A percentile compares a stretch with the other conserved stretches of the same genome.
Evolutionary conservation across 2,329 filamentous ascomycete species (phyloP).

Genomic region (Neospermospora avenae): DNA sequence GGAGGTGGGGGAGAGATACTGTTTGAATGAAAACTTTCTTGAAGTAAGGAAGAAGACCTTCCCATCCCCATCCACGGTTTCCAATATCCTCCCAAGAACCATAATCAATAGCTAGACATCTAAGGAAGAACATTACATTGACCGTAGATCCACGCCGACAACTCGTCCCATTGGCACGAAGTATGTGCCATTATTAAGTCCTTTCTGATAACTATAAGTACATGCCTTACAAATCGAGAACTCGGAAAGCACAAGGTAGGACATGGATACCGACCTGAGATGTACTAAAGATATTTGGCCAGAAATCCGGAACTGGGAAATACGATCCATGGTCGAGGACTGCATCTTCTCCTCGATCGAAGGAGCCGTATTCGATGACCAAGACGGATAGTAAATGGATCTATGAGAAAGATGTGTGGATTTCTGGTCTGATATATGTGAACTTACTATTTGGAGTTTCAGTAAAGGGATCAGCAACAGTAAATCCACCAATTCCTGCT

Average conservation of each 20-base stretch:
- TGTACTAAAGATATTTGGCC: slow-evolving; percentile 34
- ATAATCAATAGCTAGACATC: slow-evolving; percentile 32
- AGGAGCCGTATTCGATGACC: slow-evolving; percentile 48
- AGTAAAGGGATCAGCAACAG: slow-evolving; percentile 20
- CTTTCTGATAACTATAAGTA: slow-evolving; percentile 20
- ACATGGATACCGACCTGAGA: slow-evolving; percentile 5
- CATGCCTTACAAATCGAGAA: background rate
- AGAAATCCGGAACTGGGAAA: slow-evolving; percentile 44
- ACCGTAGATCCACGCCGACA: slow-evolving; percentile 43
- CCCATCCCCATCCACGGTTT: slow-evolving; percentile 46
- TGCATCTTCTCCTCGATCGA: slow-evolving; percentile 44
- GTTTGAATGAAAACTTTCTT: slow-evolving; percentile 37
- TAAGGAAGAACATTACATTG: slow-evolving; percentile 31
- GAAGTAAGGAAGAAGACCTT: slow-evolving; percentile 50
- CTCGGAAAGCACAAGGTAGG: background rate
- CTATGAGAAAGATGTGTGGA: background rate
- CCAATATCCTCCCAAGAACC: slow-evolving; percentile 48
- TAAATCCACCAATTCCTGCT: slow-evolving; percentile 16
- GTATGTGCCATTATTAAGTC: slow-evolving; percentile 39
- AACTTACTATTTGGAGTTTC: slow-evolving; percentile 26
- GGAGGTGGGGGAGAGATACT: background rate
- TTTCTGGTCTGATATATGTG: slow-evolving; percentile 24
- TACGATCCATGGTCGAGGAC: slow-evolving; percentile 44
- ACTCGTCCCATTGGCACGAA: slow-evolving; percentile 36
- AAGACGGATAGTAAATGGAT: slow-evolving; percentile 33